phyloP scores from a whole-genome alignment of 495 filamentous ascomycete species.

The Talaromyces trachyspermus region DNA sequence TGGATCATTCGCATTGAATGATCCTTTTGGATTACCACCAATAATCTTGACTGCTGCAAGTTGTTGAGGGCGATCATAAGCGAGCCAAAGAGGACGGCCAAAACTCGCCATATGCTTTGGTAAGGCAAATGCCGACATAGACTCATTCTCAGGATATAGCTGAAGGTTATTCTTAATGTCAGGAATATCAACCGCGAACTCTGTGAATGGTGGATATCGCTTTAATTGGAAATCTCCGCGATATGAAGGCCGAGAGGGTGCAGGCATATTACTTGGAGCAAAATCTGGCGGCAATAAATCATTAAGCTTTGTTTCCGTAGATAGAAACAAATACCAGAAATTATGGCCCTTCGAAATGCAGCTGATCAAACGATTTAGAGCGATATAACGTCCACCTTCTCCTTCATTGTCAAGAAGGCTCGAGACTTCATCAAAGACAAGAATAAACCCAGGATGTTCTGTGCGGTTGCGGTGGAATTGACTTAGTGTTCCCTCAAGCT shows the following conservation, averaged over 20 bases:
- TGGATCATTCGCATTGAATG: not conserved
- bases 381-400: not conserved
- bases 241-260: not conserved
- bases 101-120: not conserved
- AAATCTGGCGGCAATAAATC: not conserved
- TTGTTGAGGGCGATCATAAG: not conserved
- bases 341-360: slow-evolving; percentile 2
- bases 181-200: not conserved
- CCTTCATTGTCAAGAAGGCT: not conserved
- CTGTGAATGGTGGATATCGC: not conserved
- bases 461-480: not conserved
- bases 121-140: not conserved
- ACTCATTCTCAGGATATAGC: not conserved
- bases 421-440: slow-evolving; percentile 1
- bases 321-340: not conserved
- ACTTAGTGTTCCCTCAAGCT: not conserved
- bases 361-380: not conserved
- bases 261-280: not conserved
- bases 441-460: not conserved
- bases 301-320: not conserved
- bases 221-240: not conserved
- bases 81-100: slow-evolving; percentile 1
- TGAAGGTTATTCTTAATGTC: not conserved
- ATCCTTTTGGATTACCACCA: not conserved
- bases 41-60: not conserved